Evolutionary conservation across 1,284 basidiomycete genomes (phyloP), one percentile per base, ranked within the genome.

Genomic region (Leccinum pachyderme): DNA sequence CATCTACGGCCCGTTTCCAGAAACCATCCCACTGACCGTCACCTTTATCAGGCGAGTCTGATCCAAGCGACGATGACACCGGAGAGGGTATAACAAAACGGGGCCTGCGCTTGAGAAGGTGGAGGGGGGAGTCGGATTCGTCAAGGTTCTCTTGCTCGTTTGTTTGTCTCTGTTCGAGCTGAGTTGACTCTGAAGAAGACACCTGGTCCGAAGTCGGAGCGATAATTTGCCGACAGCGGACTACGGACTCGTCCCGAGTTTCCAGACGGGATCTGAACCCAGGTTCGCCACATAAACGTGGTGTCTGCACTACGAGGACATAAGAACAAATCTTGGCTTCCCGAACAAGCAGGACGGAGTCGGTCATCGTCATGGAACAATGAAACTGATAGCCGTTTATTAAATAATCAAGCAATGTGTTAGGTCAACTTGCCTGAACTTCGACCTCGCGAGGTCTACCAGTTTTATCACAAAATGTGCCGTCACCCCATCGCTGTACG

Each of bases 261-360:
- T 91, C 87, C 49, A 78, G 77, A 47, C 80, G 82, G 46, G 89
- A 89, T 69, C 81, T 86, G 76, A 98, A 98, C 7, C 93, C 91
- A 12, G 93, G 93, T 65, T 95, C 87, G 54, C 86, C 84, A 68
- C 95, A 98, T 24, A 98, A 79, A 55, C 93, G 87, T 31, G 95
- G 94, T 1, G 93, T 95, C 71, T 96, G 89, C 56, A 98, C 87
- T 61, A 96, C 89, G 55, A 98, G 79, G 49, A 96, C 84, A 71
- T 98, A 97, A 63, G 89, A 86, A 73, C 95, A 92, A 29, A 87
- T 95, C 67, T 89, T 89, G 22, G 92, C 82, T 77, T 98, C 95
- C 69, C 95, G 93, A 64, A 98, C 86, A 67, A 95, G 88, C 52
- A 92, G 82, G 65, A 97, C 92, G 13, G 81, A 83, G 73, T 92